A percentile compares a stretch with the other conserved stretches of the same genome.
phyloP scores from a whole-genome alignment of 2,329 filamentous ascomycete species.

The Colletotrichum gloeosporioides region DNA sequence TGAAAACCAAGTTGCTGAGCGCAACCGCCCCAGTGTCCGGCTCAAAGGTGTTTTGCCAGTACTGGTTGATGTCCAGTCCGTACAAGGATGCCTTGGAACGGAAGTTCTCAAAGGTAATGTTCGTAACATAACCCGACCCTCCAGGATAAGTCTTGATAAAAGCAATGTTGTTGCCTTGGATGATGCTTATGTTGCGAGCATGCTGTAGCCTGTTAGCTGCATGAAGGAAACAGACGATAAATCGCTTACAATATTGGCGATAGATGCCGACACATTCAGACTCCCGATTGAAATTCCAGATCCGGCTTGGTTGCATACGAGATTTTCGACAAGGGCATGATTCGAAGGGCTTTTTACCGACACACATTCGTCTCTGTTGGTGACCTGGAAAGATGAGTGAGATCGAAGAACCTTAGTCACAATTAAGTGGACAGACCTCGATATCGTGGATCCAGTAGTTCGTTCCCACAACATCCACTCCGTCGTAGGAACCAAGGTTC shows the following conservation, averaged over 20 bases:
- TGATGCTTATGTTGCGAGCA: background rate
- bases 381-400: background rate
- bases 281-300: background rate
- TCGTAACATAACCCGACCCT: background rate
- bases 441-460: background rate
- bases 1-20: background rate
- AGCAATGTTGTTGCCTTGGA: background rate
- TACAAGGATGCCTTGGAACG: background rate
- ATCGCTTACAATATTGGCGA: background rate
- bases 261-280: background rate
- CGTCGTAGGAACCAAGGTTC: background rate
- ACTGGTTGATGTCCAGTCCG: background rate
- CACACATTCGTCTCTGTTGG: background rate
- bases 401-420: fast-evolving
- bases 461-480: background rate
- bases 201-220: background rate
- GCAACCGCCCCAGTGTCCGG: background rate
- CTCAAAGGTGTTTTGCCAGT: background rate
- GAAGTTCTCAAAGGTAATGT: background rate
- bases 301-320: background rate
- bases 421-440: background rate
- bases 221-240: fast-evolving
- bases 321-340: background rate
- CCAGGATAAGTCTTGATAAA: background rate
- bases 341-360: background rate